Conservation (phyloP, 208 protist species). For the Acanthamoeba culbertsoni region DNA sequence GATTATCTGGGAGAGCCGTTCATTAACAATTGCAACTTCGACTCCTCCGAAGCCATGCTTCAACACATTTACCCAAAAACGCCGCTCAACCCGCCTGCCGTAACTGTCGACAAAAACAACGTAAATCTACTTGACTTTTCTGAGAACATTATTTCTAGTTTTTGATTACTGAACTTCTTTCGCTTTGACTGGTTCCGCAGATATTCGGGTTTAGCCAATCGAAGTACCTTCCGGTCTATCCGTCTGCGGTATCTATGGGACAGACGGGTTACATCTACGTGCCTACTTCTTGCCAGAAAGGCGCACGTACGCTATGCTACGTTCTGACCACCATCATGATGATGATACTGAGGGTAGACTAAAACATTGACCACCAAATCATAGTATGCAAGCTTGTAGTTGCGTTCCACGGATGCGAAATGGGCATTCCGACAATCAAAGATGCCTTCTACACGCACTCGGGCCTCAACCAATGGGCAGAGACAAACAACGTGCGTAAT, state of each 20-base stretch:
- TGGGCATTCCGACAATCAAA: neutral
- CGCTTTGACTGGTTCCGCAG: neutral
- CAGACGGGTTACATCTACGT: neutral
- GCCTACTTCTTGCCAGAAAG: neutral
- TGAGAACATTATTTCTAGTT: neutral
- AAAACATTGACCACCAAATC: neutral
- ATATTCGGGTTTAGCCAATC: neutral
- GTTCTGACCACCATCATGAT: neutral
- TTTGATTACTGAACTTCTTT: neutral
- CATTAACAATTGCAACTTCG: conserved; percentile 12
- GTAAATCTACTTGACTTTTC: neutral
- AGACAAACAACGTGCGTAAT: conserved; percentile 70
- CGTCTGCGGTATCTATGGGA: neutral
- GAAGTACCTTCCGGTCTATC: neutral
- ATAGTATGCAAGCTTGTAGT: conserved; percentile 47
- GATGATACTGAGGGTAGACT: neutral
- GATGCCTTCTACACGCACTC: conserved; percentile 37
- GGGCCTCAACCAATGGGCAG: conserved; percentile 63
- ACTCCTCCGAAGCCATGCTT: neutral
- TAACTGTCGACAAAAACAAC: neutral
- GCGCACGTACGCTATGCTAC: neutral
- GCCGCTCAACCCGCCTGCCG: neutral
- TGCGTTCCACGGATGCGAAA: conserved; percentile 64
- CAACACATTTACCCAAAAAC: neutral
- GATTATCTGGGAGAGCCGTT: neutral